phyloP scores from a whole-genome alignment of 306 rosid species.

The Sicyos edulis region DNA sequence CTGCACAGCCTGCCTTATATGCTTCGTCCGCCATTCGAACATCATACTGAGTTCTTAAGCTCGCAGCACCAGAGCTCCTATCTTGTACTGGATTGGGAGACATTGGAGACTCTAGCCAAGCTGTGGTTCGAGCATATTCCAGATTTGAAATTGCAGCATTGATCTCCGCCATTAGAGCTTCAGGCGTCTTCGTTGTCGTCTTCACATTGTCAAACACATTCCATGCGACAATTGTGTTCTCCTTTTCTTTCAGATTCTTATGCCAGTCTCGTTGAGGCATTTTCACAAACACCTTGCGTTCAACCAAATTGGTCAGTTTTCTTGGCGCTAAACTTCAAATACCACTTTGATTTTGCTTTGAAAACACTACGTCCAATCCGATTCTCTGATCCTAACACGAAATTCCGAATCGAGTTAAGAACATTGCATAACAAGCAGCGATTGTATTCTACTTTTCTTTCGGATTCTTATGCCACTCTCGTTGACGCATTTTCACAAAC shows the following conservation, averaged over 20 bases:
- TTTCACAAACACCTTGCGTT: too few relatives aligned
- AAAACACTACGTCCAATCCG: too few relatives aligned
- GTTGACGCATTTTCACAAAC: conserved; percentile 15
- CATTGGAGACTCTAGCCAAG: conserved; percentile 32
- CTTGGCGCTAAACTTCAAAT: too few relatives aligned
- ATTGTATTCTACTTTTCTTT: conserved; percentile 11
- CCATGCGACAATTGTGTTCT: too few relatives aligned
- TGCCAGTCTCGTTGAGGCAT: too few relatives aligned
- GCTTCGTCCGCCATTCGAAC: conserved; percentile 69
- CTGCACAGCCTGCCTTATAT: conserved; percentile 74
- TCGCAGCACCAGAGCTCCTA: conserved; percentile 22
- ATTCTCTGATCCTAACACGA: too few relatives aligned
- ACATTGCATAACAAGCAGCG: too few relatives aligned
- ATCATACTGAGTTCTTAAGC: conserved; percentile 32
- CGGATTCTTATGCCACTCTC: neutral
- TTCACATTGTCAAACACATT: conserved; percentile 63
- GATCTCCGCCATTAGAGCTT: conserved; percentile 69
- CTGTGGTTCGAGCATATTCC: conserved; percentile 59
- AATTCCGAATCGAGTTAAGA: too few relatives aligned
- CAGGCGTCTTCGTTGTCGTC: conserved; percentile 62
- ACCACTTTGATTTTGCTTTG: too few relatives aligned
- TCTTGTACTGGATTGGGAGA: conserved; percentile 5
- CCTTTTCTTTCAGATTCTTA: too few relatives aligned
- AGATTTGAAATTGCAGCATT: conserved; percentile 69
- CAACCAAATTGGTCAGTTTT: too few relatives aligned